Percentiles rank a stretch among this genome's conserved stretches.
Evolutionary conservation across 108 stramenopile species (phyloP).

Genomic region (Heterococcus sp.): DNA sequence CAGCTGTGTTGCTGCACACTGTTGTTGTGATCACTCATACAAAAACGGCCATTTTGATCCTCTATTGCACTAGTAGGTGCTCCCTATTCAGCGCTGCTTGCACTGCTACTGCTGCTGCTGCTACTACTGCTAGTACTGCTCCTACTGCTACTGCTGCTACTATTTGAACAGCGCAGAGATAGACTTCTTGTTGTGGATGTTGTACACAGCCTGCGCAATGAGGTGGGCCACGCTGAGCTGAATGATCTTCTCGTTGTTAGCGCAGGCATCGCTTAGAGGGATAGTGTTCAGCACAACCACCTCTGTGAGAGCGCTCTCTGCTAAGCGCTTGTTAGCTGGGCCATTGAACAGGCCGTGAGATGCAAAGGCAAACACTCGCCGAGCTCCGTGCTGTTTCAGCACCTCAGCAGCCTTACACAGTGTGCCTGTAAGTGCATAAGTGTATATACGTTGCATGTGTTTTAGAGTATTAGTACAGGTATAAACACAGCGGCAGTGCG

Average conservation of each 20-base stretch:
- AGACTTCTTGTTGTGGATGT: slow-evolving; percentile 97
- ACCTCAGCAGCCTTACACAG: slow-evolving; percentile 97
- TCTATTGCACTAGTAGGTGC: too few relatives aligned
- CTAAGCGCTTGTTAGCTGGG: slow-evolving; percentile 91
- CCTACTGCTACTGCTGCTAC: too few relatives aligned
- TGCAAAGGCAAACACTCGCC: slow-evolving; percentile 97
- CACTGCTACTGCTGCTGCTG: too few relatives aligned
- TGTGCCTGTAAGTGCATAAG: slow-evolving; percentile 68
- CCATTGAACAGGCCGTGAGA: slow-evolving; percentile 93
- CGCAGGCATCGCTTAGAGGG: slow-evolving; percentile 51
- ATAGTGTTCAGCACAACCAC: slow-evolving; percentile 65
- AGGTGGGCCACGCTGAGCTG: slow-evolving; percentile 90
- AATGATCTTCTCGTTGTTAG: slow-evolving; percentile 52
- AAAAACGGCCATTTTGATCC: too few relatives aligned
- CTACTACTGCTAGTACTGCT: neutral
- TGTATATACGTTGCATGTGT: too few relatives aligned
- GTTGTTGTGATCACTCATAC: too few relatives aligned
- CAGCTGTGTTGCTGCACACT: too few relatives aligned
- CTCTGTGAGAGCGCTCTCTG: slow-evolving; percentile 90
- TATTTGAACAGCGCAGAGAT: slow-evolving; percentile 99
- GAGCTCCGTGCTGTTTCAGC: slow-evolving; percentile 83
- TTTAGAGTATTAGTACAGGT: too few relatives aligned
- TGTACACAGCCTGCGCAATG: slow-evolving; percentile 95
- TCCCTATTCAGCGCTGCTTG: too few relatives aligned
- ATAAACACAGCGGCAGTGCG: too few relatives aligned